A percentile compares a stretch with the other conserved stretches of the same genome.
Conservation (phyloP, 75 land plant genomes). For the Cunninghamia lanceolata region DNA sequence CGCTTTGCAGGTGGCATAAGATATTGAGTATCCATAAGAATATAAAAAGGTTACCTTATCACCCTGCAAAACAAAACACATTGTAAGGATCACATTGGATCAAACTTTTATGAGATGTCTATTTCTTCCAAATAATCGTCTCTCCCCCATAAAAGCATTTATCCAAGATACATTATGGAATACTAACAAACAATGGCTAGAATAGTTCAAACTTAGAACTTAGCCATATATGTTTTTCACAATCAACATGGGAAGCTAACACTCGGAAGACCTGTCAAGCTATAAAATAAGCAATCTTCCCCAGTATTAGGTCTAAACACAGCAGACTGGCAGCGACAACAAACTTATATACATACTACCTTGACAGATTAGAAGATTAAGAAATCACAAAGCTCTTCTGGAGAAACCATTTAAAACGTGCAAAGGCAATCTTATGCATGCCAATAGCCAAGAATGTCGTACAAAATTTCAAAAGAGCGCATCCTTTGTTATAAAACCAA, state of each 20-base stretch:
- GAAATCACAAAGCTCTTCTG: neutral
- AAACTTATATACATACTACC: neutral
- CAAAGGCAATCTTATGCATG: neutral
- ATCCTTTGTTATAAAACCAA: neutral
- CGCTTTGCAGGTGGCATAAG: constrained; percentile 20
- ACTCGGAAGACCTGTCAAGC: neutral
- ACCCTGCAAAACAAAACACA: neutral
- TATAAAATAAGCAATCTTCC: neutral
- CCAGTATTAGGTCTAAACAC: neutral
- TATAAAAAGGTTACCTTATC: neutral
- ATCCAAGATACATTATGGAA: neutral
- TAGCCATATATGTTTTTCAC: neutral
- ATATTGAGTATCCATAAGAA: neutral
- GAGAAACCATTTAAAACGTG: neutral
- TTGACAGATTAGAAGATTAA: too few relatives aligned
- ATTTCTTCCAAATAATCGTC: neutral
- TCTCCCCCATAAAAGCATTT: neutral
- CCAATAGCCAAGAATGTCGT: neutral
- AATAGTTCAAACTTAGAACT: too few relatives aligned
- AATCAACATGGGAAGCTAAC: neutral
- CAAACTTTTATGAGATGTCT: neutral
- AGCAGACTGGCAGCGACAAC: neutral
- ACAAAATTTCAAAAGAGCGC: neutral
- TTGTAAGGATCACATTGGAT: neutral
- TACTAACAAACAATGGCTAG: neutral